A percentile compares a stretch with the other conserved stretches of the same genome.
Conservation (phyloP, 441 rosid species). For the Syzygium syzygioides region DNA sequence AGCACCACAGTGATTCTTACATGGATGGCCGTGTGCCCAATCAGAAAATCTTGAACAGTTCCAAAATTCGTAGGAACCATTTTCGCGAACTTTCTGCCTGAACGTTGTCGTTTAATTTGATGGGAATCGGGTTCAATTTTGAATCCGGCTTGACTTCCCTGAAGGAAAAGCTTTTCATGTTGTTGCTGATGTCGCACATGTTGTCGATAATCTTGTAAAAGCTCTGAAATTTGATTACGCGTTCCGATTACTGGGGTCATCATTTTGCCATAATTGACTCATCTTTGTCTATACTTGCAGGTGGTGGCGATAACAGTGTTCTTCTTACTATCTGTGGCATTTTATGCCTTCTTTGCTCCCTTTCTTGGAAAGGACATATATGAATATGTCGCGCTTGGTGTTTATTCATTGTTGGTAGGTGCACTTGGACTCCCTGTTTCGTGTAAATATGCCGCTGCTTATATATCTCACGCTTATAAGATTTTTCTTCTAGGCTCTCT, state of each 20-base stretch:
- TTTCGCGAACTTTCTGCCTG: neutral
- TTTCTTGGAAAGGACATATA: constrained; percentile 68
- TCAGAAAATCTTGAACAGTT: neutral
- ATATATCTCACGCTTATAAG: neutral
- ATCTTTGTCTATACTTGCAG: constrained; percentile 30
- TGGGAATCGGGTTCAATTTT: neutral
- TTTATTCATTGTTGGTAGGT: constrained; percentile 78
- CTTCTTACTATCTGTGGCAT: constrained; percentile 74
- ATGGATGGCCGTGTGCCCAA: neutral
- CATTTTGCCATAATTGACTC: neutral
- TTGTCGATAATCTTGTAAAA: neutral
- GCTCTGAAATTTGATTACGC: neutral
- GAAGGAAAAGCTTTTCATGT: neutral
- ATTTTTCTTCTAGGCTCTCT: constrained; percentile 49
- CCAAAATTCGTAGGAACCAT: neutral
- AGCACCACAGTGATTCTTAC: neutral
- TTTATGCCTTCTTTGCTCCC: constrained; percentile 93
- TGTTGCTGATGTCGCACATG: neutral
- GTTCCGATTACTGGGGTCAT: neutral
- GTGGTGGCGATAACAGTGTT: constrained; percentile 85
- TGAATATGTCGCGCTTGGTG: constrained; percentile 58
- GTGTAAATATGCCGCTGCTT: neutral
- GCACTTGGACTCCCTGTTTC: neutral
- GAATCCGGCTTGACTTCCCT: neutral
- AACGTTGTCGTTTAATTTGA: neutral